Percentiles rank a stretch among this genome's conserved stretches.
Conservation (phyloP, 169 alveolate species). For the Plasmodium gonderi region DNA sequence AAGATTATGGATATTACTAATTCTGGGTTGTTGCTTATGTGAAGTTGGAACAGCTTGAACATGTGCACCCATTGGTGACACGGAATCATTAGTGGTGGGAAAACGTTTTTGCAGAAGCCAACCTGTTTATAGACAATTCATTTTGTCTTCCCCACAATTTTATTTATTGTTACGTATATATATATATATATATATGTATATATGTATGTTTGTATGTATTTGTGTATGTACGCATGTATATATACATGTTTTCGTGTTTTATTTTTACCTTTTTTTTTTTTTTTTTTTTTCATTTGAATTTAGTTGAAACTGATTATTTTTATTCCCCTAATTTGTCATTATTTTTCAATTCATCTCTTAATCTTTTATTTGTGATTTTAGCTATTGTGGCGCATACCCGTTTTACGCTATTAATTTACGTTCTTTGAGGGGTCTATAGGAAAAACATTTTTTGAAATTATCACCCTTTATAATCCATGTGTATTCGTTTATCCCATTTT, state of each 20-base stretch:
- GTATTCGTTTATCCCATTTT: not conserved
- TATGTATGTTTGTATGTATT: no score
- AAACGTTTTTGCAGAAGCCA: no score
- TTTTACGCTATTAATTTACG: not conserved
- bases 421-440: not conserved
- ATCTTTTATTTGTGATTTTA: not conserved
- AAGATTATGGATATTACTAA: conserved; percentile 44
- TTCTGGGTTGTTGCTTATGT: no score
- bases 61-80: no score
- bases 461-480: not conserved
- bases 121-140: no score
- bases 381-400: not conserved
- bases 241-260: not conserved
- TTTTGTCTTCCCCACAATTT: no score
- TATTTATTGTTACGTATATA: no score
- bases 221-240: no score
- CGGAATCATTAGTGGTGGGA: no score
- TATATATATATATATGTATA: no score
- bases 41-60: no score
- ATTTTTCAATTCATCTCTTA: not conserved
- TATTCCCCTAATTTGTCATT: not conserved
- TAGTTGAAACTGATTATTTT: not conserved
- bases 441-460: not conserved
- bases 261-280: not conserved
- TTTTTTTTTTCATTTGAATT: not conserved